Percentiles rank a stretch among this genome's conserved stretches.
Conservation (phyloP, 495 filamentous ascomycete genomes). For the Hyaloscypha hepaticicola region DNA sequence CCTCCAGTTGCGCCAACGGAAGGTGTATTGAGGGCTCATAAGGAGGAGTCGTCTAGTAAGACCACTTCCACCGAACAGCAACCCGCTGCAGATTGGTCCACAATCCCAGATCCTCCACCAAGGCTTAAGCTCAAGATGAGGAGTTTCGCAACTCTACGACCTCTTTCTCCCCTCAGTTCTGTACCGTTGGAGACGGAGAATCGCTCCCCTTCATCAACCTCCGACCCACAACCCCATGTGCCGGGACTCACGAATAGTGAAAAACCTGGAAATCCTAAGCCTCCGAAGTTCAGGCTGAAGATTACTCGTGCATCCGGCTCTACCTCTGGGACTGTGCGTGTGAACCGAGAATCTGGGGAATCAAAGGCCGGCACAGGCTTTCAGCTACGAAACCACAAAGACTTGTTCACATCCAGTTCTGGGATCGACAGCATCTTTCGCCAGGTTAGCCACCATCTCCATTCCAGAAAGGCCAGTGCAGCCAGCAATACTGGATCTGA, state of each 20-base stretch:
- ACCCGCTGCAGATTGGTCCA: not conserved
- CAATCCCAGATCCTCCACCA: conserved; percentile 3
- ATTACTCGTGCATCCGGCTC: conserved; percentile 27
- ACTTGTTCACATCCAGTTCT: conserved; percentile 30
- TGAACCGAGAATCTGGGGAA: conserved; percentile 15
- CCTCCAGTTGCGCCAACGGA: not conserved
- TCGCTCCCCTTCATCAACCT: conserved; percentile 22
- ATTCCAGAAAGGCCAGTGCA: conserved; percentile 37
- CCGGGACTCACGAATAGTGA: conserved; percentile 1
- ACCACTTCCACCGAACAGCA: not conserved
- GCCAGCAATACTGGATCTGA: conserved; percentile 9
- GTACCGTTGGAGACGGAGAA: conserved; percentile 25
- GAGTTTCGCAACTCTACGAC: not conserved
- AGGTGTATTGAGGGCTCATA: not conserved
- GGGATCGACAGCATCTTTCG: conserved; percentile 29
- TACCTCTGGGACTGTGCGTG: conserved; percentile 24
- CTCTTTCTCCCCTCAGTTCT: conserved; percentile 13
- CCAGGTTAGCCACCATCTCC: conserved; percentile 31
- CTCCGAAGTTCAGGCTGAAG: conserved; percentile 39
- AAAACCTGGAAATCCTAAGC: not conserved
- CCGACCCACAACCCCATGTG: conserved; percentile 2
- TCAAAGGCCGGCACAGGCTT: not conserved
- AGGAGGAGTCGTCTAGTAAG: not conserved
- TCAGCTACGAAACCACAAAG: conserved; percentile 23
- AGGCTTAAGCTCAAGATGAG: conserved; percentile 25